phyloP scores from a whole-genome alignment of 202 grass and related monocot species.

The Digitaria exilis region DNA sequence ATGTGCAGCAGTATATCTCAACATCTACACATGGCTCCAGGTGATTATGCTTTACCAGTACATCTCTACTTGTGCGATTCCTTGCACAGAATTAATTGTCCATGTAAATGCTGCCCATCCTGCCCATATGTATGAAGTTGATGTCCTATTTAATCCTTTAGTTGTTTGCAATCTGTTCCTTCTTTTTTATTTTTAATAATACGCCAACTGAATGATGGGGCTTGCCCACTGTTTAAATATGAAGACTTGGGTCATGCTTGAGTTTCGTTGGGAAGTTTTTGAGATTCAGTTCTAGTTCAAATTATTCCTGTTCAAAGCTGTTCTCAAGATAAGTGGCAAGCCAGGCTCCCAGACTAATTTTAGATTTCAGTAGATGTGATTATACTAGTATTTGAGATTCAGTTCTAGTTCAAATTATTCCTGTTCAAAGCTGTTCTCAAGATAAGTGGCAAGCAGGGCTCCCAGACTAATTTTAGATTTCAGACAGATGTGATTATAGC shows the following conservation, averaged over 20 bases:
- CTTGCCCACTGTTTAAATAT: not conserved
- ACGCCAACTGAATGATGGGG: not conserved
- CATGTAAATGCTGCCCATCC: not conserved
- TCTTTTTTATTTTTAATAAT: not conserved
- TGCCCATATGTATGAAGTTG: not conserved
- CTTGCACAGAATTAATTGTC: not conserved
- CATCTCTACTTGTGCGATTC: not conserved
- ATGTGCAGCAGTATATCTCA: not conserved
- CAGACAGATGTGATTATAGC: not conserved
- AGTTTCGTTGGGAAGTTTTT: not conserved
- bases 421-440: not conserved
- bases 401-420: not conserved
- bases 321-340: not conserved
- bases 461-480: not conserved
- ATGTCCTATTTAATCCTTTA: not conserved
- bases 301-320: not conserved
- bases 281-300: not conserved
- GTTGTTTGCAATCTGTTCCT: not conserved
- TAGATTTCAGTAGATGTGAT: not conserved
- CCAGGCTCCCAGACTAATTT: not conserved
- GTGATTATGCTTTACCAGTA: not conserved
- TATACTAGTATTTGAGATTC: not conserved
- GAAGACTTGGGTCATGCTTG: not conserved
- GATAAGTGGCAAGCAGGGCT: not conserved
- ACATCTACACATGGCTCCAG: not conserved